These are phyloP conservation scores for Hysterangium stoloniferum DNA, from an alignment of 768 basidiomycete genomes.

Conservation along the genomic window DNA sequence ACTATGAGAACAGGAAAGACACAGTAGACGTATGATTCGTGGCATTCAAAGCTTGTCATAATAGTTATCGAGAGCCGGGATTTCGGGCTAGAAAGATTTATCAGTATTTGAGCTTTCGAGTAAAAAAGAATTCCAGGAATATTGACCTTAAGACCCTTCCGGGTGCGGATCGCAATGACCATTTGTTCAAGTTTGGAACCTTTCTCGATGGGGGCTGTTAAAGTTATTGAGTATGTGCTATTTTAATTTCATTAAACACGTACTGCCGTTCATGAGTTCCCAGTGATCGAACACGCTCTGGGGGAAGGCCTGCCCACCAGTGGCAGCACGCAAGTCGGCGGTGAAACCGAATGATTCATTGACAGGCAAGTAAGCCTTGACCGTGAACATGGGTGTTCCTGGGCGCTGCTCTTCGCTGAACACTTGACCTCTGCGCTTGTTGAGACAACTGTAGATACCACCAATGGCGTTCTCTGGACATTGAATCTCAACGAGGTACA, in stretches of 20 bases:
- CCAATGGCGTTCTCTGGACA: conserved; percentile 96
- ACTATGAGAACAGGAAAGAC: neutral
- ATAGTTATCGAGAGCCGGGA: conserved; percentile 81
- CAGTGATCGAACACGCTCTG: conserved; percentile 92
- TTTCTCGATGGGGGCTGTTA: conserved; percentile 72
- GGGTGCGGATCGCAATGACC: conserved; percentile 70
- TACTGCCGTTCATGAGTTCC: conserved; percentile 77
- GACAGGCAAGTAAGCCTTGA: conserved; percentile 95
- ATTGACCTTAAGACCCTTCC: conserved; percentile 90
- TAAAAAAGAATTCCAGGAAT: conserved; percentile 10
- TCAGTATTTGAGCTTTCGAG: conserved; percentile 13
- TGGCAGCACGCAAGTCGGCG: conserved; percentile 86
- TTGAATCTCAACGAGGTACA: conserved; percentile 97
- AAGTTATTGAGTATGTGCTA: conserved; percentile 8
- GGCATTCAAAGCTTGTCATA: conserved; percentile 79
- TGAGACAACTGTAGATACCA: conserved; percentile 90
- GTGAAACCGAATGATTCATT: conserved; percentile 96
- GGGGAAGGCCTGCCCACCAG: conserved; percentile 97
- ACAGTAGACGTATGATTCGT: neutral
- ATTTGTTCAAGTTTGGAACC: conserved; percentile 87
- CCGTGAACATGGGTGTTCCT: conserved; percentile 99
- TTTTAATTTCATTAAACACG: conserved; percentile 25
- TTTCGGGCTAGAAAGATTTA: conserved; percentile 64
- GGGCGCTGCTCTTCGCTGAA: conserved; percentile 95
- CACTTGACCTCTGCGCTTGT: conserved; percentile 97